Evolutionary conservation across 2,329 filamentous ascomycete genomes (phyloP).

Genomic region (Pseudopithomyces maydicus): DNA sequence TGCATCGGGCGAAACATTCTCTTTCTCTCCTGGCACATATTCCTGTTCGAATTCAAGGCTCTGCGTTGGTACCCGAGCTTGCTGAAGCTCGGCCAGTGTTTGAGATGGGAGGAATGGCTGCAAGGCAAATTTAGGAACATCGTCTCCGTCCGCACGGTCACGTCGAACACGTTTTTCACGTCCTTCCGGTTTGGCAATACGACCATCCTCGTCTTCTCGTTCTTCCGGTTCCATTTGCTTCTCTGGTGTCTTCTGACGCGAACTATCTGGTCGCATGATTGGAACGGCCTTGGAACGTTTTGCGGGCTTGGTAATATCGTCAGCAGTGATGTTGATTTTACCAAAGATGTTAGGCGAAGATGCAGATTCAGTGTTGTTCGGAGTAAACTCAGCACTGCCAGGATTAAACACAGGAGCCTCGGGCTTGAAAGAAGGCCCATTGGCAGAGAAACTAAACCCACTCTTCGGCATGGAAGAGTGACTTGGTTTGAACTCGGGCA

Average conservation of each 20-base stretch:
- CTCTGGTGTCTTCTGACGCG: slow-evolving; percentile 49
- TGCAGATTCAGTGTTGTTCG: slow-evolving; percentile 26
- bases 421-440: slow-evolving; percentile 73
- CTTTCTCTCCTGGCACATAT: slow-evolving; percentile 39
- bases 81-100: slow-evolving; percentile 33
- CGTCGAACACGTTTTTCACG: slow-evolving; percentile 77
- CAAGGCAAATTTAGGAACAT: slow-evolving; percentile 74
- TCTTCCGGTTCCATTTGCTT: slow-evolving; percentile 43
- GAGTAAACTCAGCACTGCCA: slow-evolving; percentile 22
- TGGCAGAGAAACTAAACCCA: slow-evolving; percentile 64
- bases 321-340: slow-evolving; percentile 58
- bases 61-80: slow-evolving; percentile 27
- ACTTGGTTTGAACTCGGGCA: slow-evolving; percentile 42
- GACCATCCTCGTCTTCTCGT: slow-evolving; percentile 64
- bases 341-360: slow-evolving; percentile 44
- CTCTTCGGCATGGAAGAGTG: slow-evolving; percentile 29
- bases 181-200: slow-evolving; percentile 66
- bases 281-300: slow-evolving; percentile 84
- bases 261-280: slow-evolving; percentile 68
- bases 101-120: slow-evolving; percentile 46
- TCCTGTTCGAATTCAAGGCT: slow-evolving; percentile 27
- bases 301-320: slow-evolving; percentile 66
- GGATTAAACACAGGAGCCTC: slow-evolving; percentile 74
- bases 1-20: slow-evolving; percentile 41
- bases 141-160: slow-evolving; percentile 68